These are phyloP conservation scores for Arabidopsis hybrid DNA, from an alignment of 441 rosid species.

Conservation along the genomic window DNA sequence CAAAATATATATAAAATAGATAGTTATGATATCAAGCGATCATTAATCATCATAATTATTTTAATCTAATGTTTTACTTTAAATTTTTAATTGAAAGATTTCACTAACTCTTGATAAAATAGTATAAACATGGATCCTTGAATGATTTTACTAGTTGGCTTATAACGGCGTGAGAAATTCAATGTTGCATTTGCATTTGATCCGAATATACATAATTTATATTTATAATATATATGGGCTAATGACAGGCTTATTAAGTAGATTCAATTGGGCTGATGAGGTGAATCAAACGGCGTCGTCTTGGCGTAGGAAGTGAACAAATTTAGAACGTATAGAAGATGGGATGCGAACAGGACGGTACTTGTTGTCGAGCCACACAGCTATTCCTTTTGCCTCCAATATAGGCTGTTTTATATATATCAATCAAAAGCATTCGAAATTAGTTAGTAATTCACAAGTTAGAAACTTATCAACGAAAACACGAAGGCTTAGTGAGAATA, in stretches of 20 bases:
- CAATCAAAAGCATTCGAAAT: neutral
- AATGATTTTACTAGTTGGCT: no score
- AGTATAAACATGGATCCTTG: no score
- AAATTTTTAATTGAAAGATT: no score
- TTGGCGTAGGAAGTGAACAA: slow-evolving; percentile 49
- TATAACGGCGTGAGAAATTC: no score
- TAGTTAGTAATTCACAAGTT: neutral
- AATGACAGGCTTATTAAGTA: neutral
- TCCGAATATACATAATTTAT: neutral
- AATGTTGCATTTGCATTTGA: neutral
- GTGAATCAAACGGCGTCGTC: slow-evolving; percentile 13
- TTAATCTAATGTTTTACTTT: no score
- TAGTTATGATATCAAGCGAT: no score
- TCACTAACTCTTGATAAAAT: no score
- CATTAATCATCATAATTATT: no score
- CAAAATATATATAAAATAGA: no score
- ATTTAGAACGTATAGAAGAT: slow-evolving; percentile 64
- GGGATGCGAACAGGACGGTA: slow-evolving; percentile 85
- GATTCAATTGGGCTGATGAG: neutral
- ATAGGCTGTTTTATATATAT: slow-evolving; percentile 53
- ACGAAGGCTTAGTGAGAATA: neutral
- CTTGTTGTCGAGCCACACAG: slow-evolving; percentile 84
- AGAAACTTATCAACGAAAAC: neutral
- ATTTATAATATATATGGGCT: neutral
- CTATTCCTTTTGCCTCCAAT: slow-evolving; percentile 80